Base-by-base conservation (phyloP, 176 grass and related monocot species). In the Musa troglodytarum region DNA sequence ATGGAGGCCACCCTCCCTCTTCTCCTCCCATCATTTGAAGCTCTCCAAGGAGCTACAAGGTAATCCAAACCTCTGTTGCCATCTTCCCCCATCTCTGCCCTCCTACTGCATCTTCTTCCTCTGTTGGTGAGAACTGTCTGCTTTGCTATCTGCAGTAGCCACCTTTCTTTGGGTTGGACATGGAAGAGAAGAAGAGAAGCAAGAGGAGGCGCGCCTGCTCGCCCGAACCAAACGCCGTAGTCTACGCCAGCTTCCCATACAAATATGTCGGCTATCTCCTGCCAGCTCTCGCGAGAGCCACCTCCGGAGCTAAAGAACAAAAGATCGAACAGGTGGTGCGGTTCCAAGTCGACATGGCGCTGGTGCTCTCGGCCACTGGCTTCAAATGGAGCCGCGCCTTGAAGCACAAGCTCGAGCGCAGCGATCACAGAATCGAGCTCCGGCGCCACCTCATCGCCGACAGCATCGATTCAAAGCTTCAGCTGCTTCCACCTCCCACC, bases 261-360 rank as follows among this genome's bases (percentile, higher is more conserved):
- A 65, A 21, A 51, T 77, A 77, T 14, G n/a, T 54, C 9, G 51
- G 50, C 16, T 52, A 77, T 28, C 75, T 77, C 34, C 10, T 77
- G 62, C 75, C 75, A 28, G 75, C 75, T 54, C 63, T 77, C 15
- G 19, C 62, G n/a, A 77, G 53, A 66, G 75, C 50, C 59, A 29
- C 75, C 25, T 15, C 0, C 20, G 11, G 1, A 26, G 26, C 49
- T 1, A 8, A 77, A 11, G 75, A 65, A 3, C 6, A 3, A 52
- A 24, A 54, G 5, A 26, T 77, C 13, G 21, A 77, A 23, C 52
- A 66, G 28, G 23, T 22, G 21, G 62, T 77, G 75, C 12, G 75
- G 7, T 77, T 77, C 50, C 49, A 77, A 28, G 62, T 77, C 11
- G 75, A 77, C 75, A 77, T 77, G 75, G 75, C 75, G 1, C 75